A percentile compares a stretch with the other conserved stretches of the same genome.
These are phyloP conservation scores for Heteromeles arbutifolia DNA, from an alignment of 306 rosid genomes.

Conservation along the genomic window DNA sequence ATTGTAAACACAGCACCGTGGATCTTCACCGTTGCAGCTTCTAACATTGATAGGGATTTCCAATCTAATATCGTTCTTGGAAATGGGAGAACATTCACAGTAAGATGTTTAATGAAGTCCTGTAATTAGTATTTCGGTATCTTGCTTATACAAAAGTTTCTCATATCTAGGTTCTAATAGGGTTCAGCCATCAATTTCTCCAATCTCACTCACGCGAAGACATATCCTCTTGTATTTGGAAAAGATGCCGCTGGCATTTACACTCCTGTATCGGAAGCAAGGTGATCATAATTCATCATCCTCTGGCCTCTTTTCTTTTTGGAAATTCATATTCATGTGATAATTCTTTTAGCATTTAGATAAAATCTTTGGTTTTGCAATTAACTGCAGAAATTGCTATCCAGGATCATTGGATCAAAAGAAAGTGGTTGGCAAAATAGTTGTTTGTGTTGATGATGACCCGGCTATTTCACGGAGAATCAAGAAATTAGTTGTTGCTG, in stretches of 20 bases:
- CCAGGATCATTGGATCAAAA: constrained; percentile 79
- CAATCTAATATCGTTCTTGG: constrained; percentile 65
- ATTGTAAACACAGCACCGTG: constrained; percentile 87
- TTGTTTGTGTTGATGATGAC: constrained; percentile 57
- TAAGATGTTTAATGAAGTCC: constrained; percentile 18
- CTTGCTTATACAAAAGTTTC: background rate
- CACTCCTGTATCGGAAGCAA: constrained; percentile 77
- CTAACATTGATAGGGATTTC: constrained; percentile 79
- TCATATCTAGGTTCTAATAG: constrained; percentile 30
- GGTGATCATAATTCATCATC: constrained; percentile 36
- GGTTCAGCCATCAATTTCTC: constrained; percentile 75
- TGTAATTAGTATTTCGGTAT: background rate
- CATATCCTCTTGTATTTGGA: constrained; percentile 65
- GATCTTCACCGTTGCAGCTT: constrained; percentile 89
- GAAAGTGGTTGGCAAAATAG: constrained; percentile 63
- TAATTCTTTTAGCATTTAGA: background rate
- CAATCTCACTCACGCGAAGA: constrained; percentile 49
- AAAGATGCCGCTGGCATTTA: constrained; percentile 53
- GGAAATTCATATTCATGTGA: background rate
- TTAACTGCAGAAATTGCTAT: constrained; percentile 64
- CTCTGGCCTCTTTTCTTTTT: background rate
- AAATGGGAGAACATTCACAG: constrained; percentile 51
- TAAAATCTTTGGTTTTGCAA: background rate
- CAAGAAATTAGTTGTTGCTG: constrained; percentile 73
- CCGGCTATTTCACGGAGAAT: constrained; percentile 43